phyloP scores from a whole-genome alignment of 331 rosid genomes.

The Telfairia occidentalis region DNA sequence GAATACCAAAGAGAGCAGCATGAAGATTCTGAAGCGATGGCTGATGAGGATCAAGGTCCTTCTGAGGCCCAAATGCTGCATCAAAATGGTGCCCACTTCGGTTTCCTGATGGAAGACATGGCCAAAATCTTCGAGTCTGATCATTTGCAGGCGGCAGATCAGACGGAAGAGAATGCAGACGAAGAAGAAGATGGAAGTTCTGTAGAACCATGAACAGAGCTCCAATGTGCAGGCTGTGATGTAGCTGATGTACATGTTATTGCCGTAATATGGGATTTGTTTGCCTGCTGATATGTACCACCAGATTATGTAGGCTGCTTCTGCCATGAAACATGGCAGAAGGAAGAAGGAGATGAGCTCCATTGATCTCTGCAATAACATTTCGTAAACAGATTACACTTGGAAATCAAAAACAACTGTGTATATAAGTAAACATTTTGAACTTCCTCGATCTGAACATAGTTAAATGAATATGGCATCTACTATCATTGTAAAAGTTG shows the following conservation, averaged over 20 bases:
- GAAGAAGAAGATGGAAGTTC: slow-evolving; percentile 60
- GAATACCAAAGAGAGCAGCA: slow-evolving; percentile 38
- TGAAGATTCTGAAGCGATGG: slow-evolving; percentile 51
- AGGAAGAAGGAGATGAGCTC: slow-evolving; percentile 43
- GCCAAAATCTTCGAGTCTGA: slow-evolving; percentile 44
- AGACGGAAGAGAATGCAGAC: slow-evolving; percentile 53
- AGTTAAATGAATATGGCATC: no score
- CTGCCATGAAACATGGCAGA: slow-evolving; percentile 46
- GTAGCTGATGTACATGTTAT: slow-evolving; percentile 38
- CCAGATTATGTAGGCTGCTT: slow-evolving; percentile 74
- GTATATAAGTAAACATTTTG: no score
- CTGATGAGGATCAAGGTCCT: slow-evolving; percentile 43
- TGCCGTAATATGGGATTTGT: slow-evolving; percentile 54
- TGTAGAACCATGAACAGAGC: slow-evolving; percentile 58
- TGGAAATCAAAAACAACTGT: no score
- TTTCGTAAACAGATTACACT: background rate
- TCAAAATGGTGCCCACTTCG: slow-evolving; percentile 43
- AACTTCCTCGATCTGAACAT: no score
- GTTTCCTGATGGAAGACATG: slow-evolving; percentile 35
- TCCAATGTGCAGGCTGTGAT: slow-evolving; percentile 34
- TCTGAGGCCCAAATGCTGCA: slow-evolving; percentile 40
- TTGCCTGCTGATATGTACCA: slow-evolving; percentile 67
- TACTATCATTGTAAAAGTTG: no score
- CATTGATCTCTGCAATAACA: slow-evolving; percentile 46
- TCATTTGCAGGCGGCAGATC: slow-evolving; percentile 42